A percentile compares a stretch with the other conserved stretches of the same genome.
phyloP scores from a whole-genome alignment of 2,329 filamentous ascomycete genomes.

The Colletotrichum sp. region DNA sequence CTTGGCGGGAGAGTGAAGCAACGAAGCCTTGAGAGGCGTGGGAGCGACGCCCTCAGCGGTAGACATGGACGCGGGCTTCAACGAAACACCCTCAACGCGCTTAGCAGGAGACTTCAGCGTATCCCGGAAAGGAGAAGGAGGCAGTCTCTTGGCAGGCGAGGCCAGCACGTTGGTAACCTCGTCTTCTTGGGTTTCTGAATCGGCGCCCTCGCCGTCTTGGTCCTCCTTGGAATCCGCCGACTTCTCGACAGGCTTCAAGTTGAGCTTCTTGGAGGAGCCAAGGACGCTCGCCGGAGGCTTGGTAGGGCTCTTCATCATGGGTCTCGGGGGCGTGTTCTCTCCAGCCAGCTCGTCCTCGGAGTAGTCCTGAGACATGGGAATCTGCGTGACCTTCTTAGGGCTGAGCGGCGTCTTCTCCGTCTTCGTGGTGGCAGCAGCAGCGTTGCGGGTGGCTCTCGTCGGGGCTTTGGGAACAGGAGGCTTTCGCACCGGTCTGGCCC shows the following conservation, averaged over 20 bases:
- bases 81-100: constrained; percentile 47
- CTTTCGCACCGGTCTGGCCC: constrained; percentile 51
- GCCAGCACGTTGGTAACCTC: constrained; percentile 41
- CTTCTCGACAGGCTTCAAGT: constrained; percentile 28
- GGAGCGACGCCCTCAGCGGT: neutral
- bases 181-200: constrained; percentile 13
- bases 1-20: constrained; percentile 58
- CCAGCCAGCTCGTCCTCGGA: constrained; percentile 67
- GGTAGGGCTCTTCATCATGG: constrained; percentile 60
- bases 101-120: constrained; percentile 62
- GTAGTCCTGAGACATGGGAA: constrained; percentile 51
- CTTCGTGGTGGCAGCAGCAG: constrained; percentile 28
- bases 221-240: constrained; percentile 13
- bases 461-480: constrained; percentile 34
- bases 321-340: constrained; percentile 55
- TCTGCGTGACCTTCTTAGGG: constrained; percentile 69
- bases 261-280: constrained; percentile 36
- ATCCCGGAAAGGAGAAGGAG: constrained; percentile 59
- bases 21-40: constrained; percentile 41
- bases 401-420: constrained; percentile 59
- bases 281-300: constrained; percentile 47
- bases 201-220: constrained; percentile 22
- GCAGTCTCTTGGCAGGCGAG: constrained; percentile 62
- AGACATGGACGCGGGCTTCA: constrained; percentile 32
- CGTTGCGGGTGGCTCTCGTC: constrained; percentile 28